These are phyloP conservation scores for Plantago elongata DNA, from an alignment of 257 asterid genomes.

Conservation along the genomic window DNA sequence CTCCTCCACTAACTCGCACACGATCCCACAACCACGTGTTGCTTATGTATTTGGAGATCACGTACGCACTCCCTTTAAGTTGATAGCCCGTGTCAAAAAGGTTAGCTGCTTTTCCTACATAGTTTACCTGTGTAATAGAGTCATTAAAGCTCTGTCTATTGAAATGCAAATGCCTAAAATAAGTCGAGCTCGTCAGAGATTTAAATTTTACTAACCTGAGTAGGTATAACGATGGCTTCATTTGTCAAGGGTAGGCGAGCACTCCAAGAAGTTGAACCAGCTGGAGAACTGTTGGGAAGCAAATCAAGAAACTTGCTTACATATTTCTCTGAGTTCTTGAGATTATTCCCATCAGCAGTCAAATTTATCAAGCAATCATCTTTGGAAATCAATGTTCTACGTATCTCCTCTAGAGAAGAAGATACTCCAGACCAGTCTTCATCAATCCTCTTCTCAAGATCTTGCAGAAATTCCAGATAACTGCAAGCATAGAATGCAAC, in stretches of 20 bases:
- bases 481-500: conserved; percentile 43
- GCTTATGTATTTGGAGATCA: conserved; percentile 72
- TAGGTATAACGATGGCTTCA: conserved; percentile 94
- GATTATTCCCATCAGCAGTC: conserved; percentile 83
- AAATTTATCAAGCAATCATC: conserved; percentile 77
- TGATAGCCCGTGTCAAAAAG: conserved; percentile 82
- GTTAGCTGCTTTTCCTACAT: conserved; percentile 98
- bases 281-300: conserved; percentile 68
- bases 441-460: conserved; percentile 75
- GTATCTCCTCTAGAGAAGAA: conserved; percentile 91
- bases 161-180: conserved; percentile 15
- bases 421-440: conserved; percentile 78
- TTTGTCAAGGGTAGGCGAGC: conserved; percentile 60
- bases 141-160: conserved; percentile 15
- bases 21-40: conserved; percentile 99
- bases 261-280: conserved; percentile 54
- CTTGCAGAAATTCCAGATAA: conserved; percentile 78
- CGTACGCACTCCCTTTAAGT: conserved; percentile 91
- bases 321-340: conserved; percentile 55
- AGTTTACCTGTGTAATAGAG: conserved; percentile 62
- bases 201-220: conserved; percentile 57
- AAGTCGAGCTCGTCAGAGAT: conserved; percentile 8
- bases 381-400: conserved; percentile 64
- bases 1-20: conserved; percentile 99
- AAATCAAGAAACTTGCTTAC: conserved; percentile 71